phyloP scores from a whole-genome alignment of 108 stramenopile species.

The Nannochloropsis salina region DNA sequence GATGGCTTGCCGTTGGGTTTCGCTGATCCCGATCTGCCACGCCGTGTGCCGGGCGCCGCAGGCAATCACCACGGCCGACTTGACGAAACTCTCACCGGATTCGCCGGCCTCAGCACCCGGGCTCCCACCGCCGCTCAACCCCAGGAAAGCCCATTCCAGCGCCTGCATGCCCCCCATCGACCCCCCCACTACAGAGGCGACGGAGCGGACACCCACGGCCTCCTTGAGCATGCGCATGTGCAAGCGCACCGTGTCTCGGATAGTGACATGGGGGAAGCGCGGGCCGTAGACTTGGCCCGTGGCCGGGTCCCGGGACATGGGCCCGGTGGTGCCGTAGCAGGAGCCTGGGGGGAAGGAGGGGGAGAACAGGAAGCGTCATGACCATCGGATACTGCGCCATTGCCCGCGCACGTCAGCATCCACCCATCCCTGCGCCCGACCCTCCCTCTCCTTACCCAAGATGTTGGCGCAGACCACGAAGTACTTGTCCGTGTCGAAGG shows the following conservation, averaged over 20 bases:
- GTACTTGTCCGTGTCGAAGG: constrained; percentile 84
- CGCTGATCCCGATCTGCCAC: constrained; percentile 85
- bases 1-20: constrained; percentile 84
- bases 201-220: constrained; percentile 60
- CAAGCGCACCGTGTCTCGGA: constrained; percentile 75
- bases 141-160: constrained; percentile 80
- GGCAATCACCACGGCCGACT: constrained; percentile 72
- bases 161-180: constrained; percentile 92
- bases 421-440: neutral
- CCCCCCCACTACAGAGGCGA: constrained; percentile 84
- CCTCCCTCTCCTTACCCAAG: constrained; percentile 52
- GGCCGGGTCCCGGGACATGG: constrained; percentile 61
- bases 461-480: constrained; percentile 82
- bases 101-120: neutral
- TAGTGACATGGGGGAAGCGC: constrained; percentile 75
- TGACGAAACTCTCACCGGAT: constrained; percentile 54
- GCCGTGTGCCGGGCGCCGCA: constrained; percentile 82
- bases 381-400: neutral
- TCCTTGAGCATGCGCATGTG: constrained; percentile 69
- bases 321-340: constrained; percentile 76
- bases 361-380: neutral
- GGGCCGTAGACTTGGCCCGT: constrained; percentile 61
- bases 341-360: constrained; percentile 32
- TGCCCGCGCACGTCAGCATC: neutral
- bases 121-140: constrained; percentile 22